phyloP scores from a whole-genome alignment of 441 rosid species.

The Syzygium malaccense region DNA sequence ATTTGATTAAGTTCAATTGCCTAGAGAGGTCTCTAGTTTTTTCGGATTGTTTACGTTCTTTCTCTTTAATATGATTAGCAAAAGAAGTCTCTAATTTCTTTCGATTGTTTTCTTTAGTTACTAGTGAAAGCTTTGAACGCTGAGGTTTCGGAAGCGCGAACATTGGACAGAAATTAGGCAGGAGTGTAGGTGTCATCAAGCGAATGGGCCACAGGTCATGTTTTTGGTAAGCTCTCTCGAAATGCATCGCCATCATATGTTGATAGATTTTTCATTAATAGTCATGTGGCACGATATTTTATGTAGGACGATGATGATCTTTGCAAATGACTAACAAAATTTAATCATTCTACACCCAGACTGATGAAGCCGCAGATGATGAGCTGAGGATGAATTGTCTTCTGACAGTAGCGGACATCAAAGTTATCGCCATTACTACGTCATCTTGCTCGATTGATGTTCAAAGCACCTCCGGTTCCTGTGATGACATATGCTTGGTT shows the following conservation, averaged over 20 bases:
- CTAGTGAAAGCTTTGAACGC: fast-evolving
- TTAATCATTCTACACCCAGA: fast-evolving
- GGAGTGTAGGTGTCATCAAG: background rate
- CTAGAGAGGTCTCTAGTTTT: too few relatives aligned
- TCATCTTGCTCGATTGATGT: background rate
- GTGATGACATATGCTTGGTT: background rate
- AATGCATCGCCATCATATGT: background rate
- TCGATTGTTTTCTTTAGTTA: too few relatives aligned
- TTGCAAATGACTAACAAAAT: background rate
- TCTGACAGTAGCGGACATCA: background rate
- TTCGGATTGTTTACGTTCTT: too few relatives aligned
- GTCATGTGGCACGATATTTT: background rate
- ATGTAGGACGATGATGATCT: fast-evolving
- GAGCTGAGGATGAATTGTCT: background rate
- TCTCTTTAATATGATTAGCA: too few relatives aligned
- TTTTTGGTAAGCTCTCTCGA: background rate
- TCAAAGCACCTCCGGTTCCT: fast-evolving
- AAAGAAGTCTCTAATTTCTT: too few relatives aligned
- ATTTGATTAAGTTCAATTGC: too few relatives aligned
- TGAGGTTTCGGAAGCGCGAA: too few relatives aligned
- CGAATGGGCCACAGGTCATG: background rate
- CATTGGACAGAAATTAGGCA: too few relatives aligned
- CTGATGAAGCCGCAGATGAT: fast-evolving
- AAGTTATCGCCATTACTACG: background rate
- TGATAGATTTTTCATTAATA: background rate